Evolutionary conservation across 2,329 filamentous ascomycete species (phyloP), one percentile per base, ranked within the genome.

Genomic region (Endothia cerciana): DNA sequence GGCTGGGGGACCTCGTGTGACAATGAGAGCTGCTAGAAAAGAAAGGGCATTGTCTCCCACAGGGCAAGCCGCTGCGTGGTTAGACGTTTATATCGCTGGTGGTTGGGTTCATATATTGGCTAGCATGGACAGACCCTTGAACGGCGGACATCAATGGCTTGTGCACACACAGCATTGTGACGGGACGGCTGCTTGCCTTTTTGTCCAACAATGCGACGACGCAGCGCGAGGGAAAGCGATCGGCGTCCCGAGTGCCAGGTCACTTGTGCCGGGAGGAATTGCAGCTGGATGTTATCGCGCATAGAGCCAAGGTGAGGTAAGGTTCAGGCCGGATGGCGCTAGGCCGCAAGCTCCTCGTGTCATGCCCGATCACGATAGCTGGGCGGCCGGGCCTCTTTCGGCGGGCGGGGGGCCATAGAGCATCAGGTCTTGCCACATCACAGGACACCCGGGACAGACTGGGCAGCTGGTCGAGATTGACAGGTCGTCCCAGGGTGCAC

Each of bases 131-230:
- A 36, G 51, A 30, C 47, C 45, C 28, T 17, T n/a, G 47, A 28
- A 51, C 47, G 28, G 4, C 4, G 25, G 47, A 5, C 25, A 28
- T 15, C 2, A 45, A 47, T 55, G 40, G 19, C 55, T 49, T 33
- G 25, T 10, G 55, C 53, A 56, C 47, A 62, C 38, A 36, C 51
- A 56, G 30, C 47, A 66, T 40, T 43, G 56, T 57, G 57, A 63
- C n/a, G 17, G 40, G 40, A 56, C 45, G 55, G 55, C 38, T 66
- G 61, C 40, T 56, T 66, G 56, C 53, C 58, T 64, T 22, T 25
- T 22, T 25, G 47, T 60, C 22, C 51, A 53, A 64, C 57, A 55
- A 63, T 64, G 41, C 65, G 43, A 64, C 53, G 60, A 55, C 53
- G 59, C 36, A 38, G 60, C 56, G 62, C 61, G 65, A 62, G 55